These are phyloP conservation scores for Besnoitia besnoiti DNA, from an alignment of 169 alveolate species.

Conservation along the genomic window DNA sequence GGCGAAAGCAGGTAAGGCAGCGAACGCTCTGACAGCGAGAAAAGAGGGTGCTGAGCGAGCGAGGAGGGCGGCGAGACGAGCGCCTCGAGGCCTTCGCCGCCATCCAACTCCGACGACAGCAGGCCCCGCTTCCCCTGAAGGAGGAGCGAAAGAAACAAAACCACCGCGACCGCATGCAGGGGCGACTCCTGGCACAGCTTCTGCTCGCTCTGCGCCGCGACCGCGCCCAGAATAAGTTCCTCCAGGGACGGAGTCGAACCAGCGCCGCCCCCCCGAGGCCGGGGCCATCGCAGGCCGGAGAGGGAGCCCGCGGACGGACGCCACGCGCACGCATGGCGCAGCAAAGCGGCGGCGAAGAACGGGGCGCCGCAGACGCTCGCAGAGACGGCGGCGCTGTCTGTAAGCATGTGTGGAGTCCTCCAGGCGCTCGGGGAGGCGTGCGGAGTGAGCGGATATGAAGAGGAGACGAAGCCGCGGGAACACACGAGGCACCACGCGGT, in stretches of 20 bases:
- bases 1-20: neutral
- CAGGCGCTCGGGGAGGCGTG: too few relatives aligned
- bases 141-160: neutral
- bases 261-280: too few relatives aligned
- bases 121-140: conserved; percentile 14
- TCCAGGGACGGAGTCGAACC: neutral
- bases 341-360: neutral
- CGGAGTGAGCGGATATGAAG: too few relatives aligned
- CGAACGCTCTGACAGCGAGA: neutral
- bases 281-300: too few relatives aligned
- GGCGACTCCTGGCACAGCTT: neutral
- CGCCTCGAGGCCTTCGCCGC: neutral
- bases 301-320: too few relatives aligned
- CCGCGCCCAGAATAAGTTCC: neutral
- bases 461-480: too few relatives aligned
- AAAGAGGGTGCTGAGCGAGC: neutral
- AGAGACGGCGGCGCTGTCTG: neutral
- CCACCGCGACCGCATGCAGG: conserved; percentile 6
- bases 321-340: too few relatives aligned
- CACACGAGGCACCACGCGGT: too few relatives aligned
- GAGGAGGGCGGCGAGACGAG: neutral
- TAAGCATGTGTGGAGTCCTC: too few relatives aligned
- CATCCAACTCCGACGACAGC: neutral
- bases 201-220: neutral
- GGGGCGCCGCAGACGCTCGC: neutral